Evolutionary conservation across 805 yeast species (phyloP), one percentile per base, ranked within the genome.

Genomic region (Spathaspora boniae): DNA sequence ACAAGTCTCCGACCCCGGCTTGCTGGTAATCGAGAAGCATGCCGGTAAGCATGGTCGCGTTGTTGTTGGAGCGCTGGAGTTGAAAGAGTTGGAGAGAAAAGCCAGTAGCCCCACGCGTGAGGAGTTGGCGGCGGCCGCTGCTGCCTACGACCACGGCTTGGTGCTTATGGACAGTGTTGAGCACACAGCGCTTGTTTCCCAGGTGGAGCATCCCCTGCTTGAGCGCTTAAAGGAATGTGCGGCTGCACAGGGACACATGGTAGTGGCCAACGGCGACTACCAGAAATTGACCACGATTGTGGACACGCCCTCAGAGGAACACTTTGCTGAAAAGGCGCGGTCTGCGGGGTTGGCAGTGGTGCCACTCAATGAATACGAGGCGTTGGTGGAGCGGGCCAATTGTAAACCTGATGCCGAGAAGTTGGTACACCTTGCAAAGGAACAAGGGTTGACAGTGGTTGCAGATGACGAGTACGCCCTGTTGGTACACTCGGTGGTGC

Each of bases 221-320:
- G 62, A 56, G 0, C 59, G 53, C 26, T 41, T 73, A 15, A 51
- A 50, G 23, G 58, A 56, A 19, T 56, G 55, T 33, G 67, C 72
- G 2, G 45, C 42, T 4, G 29, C 26, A 7, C 38, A 45, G n/a
- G 60, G 53, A 6, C 30, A 38, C 16, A 28, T 36, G 4, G 31
- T 50, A 1, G 19, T 50, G 7, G 19, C 41, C 4, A 28, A 38
- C 20, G 16, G 20, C 4, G 41, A 38, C 19, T 33, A 38, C 23
- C 30, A 36, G 17, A 28, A 38, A 25, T 28, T 33, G 26, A 43
- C 2, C 31, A 37, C 9, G 27, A 29, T 27, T 25, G 48, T 35
- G 2, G 27, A 53, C 6, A 34, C 29, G 6, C 70, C 72, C 5
- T 26, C 56, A 12, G 11, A 49, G 8, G 64, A 54, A 11, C 47